Evolutionary conservation across 148 eudicot species (phyloP).

Genomic region (Rhododendron williamsianum): DNA sequence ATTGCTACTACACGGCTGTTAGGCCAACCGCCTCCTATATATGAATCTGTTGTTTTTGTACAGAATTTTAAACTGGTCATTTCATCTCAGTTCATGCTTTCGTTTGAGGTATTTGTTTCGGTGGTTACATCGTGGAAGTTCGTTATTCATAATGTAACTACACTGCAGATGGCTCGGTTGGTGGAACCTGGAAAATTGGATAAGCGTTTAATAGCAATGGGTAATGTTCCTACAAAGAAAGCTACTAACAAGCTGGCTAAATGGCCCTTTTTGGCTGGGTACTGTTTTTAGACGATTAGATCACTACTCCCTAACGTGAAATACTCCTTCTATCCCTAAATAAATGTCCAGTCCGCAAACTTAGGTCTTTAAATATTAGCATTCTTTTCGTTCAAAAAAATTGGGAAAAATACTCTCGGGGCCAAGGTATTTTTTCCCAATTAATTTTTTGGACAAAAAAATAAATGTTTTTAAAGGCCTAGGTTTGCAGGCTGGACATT

Average conservation of each 20-base stretch:
- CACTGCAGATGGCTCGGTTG: not conserved
- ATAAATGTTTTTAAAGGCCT: too few species aligned
- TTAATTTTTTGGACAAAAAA: too few species aligned
- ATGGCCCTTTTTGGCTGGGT: too few species aligned
- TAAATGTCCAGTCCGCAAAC: too few species aligned
- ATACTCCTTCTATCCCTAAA: too few species aligned
- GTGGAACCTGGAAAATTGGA: not conserved
- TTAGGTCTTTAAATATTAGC: too few species aligned
- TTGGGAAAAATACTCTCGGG: too few species aligned
- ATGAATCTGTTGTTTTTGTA: not conserved
- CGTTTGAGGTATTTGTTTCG: not conserved
- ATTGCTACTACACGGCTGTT: not conserved
- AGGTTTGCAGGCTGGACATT: too few species aligned
- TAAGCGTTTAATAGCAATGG: not conserved
- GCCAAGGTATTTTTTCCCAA: too few species aligned
- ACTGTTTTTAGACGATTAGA: too few species aligned
- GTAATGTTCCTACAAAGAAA: not conserved
- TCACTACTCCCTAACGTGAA: too few species aligned
- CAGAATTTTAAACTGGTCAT: not conserved
- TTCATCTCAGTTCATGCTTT: not conserved
- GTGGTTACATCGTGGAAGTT: not conserved
- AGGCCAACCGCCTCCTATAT: not conserved
- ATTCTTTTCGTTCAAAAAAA: too few species aligned
- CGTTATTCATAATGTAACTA: slow-evolving; percentile 19
- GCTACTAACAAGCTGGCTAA: not conserved